Conservation (phyloP, 306 rosid species). For the Sphenostylis stenocarpa region DNA sequence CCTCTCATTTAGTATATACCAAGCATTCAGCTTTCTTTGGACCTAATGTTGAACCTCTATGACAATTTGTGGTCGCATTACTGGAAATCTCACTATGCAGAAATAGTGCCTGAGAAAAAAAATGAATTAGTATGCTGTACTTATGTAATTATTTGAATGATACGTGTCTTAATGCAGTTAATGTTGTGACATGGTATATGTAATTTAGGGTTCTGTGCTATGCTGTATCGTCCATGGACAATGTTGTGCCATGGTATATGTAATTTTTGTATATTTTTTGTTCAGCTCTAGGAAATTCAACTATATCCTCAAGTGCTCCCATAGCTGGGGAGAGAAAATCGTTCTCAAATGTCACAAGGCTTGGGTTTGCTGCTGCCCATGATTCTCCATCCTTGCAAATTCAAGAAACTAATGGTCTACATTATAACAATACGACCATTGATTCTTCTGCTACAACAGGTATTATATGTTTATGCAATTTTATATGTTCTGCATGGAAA, state of each 20-base stretch:
- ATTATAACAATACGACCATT: constrained; percentile 20
- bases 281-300: constrained; percentile 80
- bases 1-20: not conserved
- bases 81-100: constrained; percentile 2
- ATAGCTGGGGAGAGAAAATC: constrained; percentile 69
- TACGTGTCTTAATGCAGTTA: not conserved
- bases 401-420: constrained; percentile 53
- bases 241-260: not conserved
- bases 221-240: not conserved
- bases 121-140: not conserved
- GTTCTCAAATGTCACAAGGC: constrained; percentile 82
- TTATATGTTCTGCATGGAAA: constrained; percentile 9
- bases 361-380: constrained; percentile 95
- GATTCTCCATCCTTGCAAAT: constrained; percentile 79
- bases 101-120: not conserved
- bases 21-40: not conserved
- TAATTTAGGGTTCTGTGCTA: not conserved
- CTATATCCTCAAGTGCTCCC: constrained; percentile 70
- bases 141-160: not conserved
- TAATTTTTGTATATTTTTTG: constrained; percentile 12
- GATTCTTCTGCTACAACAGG: constrained; percentile 53
- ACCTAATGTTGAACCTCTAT: not conserved
- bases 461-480: constrained; percentile 32
- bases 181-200: not conserved
- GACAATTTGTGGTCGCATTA: not conserved